Conservation (phyloP, 148 eudicot genomes). For the Heliamphora exappendiculata region DNA sequence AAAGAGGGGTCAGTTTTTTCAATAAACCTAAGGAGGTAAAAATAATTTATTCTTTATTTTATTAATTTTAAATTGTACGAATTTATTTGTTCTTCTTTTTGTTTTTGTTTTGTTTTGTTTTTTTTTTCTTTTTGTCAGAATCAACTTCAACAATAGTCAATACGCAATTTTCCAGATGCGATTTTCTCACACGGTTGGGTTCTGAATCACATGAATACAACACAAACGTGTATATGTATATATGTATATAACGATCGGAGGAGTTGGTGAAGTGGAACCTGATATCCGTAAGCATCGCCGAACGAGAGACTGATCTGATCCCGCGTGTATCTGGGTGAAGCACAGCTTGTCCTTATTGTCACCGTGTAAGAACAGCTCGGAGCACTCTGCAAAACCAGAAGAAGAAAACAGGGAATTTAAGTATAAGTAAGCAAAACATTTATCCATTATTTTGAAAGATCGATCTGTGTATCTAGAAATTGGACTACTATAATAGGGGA, state of each 20-base stretch:
- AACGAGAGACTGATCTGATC: conserved; percentile 45
- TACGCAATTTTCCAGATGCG: not conserved
- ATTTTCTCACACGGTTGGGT: not conserved
- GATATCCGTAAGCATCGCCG: conserved; percentile 49
- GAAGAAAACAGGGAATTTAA: not conserved
- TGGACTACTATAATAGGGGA: not conserved
- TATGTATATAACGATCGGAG: not conserved
- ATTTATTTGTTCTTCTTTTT: no score
- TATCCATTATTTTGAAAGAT: not conserved
- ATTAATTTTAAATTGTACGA: no score
- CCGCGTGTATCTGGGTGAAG: conserved; percentile 34
- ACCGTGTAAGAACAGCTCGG: conserved; percentile 36
- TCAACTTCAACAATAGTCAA: not conserved
- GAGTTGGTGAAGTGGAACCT: conserved; percentile 20
- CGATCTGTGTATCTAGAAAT: not conserved
- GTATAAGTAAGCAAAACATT: not conserved
- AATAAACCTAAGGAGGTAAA: no score
- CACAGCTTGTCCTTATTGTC: conserved; percentile 39
- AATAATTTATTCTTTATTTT: no score
- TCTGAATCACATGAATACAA: not conserved
- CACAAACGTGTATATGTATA: not conserved
- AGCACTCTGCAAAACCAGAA: conserved; percentile 7
- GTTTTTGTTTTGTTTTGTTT: no score
- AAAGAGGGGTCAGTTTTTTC: no score
- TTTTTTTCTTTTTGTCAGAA: no score